Percentiles rank a stretch among this genome's conserved stretches.
phyloP scores from a whole-genome alignment of 805 yeast genomes.

The Candida golubevii region DNA sequence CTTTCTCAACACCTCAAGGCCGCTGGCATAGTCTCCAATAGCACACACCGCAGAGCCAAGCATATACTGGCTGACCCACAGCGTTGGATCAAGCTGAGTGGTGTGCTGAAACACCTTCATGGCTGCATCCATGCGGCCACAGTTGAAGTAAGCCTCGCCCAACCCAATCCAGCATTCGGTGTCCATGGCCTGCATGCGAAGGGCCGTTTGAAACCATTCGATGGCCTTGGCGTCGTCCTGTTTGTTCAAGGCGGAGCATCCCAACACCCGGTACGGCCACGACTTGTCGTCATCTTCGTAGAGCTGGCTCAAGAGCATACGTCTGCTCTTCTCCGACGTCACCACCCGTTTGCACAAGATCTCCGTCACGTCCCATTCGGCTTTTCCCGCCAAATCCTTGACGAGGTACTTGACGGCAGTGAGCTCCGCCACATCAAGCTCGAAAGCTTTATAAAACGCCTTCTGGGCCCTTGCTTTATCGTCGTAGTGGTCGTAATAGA shows the following conservation, averaged over 20 bases:
- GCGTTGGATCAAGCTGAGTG: conserved; percentile 45
- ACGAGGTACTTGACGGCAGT: conserved; percentile 72
- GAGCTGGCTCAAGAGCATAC: conserved; percentile 32
- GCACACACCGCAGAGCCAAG: conserved; percentile 61
- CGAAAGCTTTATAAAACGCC: conserved; percentile 87
- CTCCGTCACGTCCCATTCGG: conserved; percentile 85
- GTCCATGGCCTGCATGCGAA: conserved; percentile 65
- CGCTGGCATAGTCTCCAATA: conserved; percentile 61
- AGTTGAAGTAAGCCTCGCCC: conserved; percentile 89
- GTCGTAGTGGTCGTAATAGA: conserved; percentile 55
- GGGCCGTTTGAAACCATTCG: conserved; percentile 82
- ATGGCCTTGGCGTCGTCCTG: conserved; percentile 77
- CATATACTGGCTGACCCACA: conserved; percentile 63
- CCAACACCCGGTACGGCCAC: conserved; percentile 91
- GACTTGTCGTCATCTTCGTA: conserved; percentile 38
- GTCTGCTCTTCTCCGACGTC: conserved; percentile 55
- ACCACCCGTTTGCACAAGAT: conserved; percentile 64
- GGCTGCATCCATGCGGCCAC: conserved; percentile 87
- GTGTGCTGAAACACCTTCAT: conserved; percentile 75
- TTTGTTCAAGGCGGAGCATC: conserved; percentile 66
- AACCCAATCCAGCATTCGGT: conserved; percentile 85
- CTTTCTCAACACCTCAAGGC: conserved; percentile 44
- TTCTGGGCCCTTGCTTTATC: conserved; percentile 72
- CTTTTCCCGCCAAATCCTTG: conserved; percentile 55
- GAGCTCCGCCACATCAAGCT: conserved; percentile 72